Base-by-base conservation (phyloP, 164 flowering plant species). In the Chloranthus sessilifolius region DNA sequence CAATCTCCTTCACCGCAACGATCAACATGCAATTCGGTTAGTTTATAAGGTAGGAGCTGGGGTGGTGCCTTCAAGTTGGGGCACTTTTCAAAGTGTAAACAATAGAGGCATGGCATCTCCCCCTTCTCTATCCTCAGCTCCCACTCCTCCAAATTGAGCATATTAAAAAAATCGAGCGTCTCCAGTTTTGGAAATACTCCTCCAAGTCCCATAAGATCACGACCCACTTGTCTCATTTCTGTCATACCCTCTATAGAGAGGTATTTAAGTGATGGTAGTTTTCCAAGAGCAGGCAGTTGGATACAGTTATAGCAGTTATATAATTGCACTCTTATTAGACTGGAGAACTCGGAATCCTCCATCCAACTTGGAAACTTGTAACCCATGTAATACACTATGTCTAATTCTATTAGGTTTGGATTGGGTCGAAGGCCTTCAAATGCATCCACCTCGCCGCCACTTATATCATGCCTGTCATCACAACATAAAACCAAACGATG, bases 61-160 rank as follows among this genome's bases (percentile, higher is more conserved):
- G 11, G 5, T 24, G 48, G 48, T 17, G 30, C 30, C 48, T 44
- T 44, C 30, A 44, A 25, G 30, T 24, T 44, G 21, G 24, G 16
- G 30, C 48, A 44, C 2, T 1, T 0, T 11, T 0, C 0, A 44
- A 44, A 14, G 1, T 0, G 0, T n/a, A 44, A 44, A 20, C 10
- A 8, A 15, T 24, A n/a, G 48, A 44, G 48, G 25, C 11, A 24
- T 5, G 48, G 48, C 48, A 44, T 44, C 6, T 24, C 48, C 0
- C 30, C 30, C 12, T 44, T 30, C 5, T 24, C 48, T 22, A 24
- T 5, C 14, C 7, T 24, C 48, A 44, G 14, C 38, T 47, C 23
- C 52, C 52, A 47, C 28, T 47, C 38, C 22, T 47, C 52, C 52
- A 20, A 47, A 2, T 16, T 47, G 2, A 19, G 0, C 26, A 47